A percentile compares a stretch with the other conserved stretches of the same genome.
phyloP scores from a whole-genome alignment of 768 basidiomycete species.

The Hortiboletus flavorubellus region DNA sequence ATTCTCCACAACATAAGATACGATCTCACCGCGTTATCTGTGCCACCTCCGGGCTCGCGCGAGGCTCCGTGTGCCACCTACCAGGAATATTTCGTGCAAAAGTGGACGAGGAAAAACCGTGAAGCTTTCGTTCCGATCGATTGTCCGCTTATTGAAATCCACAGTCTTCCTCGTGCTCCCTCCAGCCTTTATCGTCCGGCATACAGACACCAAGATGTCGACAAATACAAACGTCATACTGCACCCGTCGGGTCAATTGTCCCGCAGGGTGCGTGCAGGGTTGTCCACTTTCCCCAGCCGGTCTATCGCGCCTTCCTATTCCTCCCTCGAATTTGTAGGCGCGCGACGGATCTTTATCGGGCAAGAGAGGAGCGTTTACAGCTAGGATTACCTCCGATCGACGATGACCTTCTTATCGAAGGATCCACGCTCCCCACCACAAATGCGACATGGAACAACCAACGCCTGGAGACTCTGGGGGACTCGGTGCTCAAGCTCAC shows the following conservation, averaged over 20 bases:
- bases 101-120: slow-evolving; percentile 50
- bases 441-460: slow-evolving; percentile 67
- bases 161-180: slow-evolving; percentile 40
- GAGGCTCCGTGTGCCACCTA: slow-evolving; percentile 52
- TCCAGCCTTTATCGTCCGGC: slow-evolving; percentile 38
- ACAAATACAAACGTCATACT: slow-evolving; percentile 25
- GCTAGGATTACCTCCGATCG: slow-evolving; percentile 60
- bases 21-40: slow-evolving; percentile 66
- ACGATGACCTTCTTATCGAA: slow-evolving; percentile 57
- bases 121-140: slow-evolving; percentile 45
- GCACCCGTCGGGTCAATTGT: slow-evolving; percentile 33
- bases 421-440: slow-evolving; percentile 74
- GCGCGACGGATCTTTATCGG: slow-evolving; percentile 64
- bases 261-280: slow-evolving; percentile 48
- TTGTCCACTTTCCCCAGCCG: slow-evolving; percentile 50
- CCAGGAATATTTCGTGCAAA: slow-evolving; percentile 53
- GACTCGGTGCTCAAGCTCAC: slow-evolving; percentile 79
- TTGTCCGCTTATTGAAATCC: slow-evolving; percentile 62
- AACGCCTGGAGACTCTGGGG: slow-evolving; percentile 83
- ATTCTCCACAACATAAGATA: slow-evolving; percentile 55
- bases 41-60: slow-evolving; percentile 47
- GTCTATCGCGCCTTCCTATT: slow-evolving; percentile 52
- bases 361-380: slow-evolving; percentile 47
- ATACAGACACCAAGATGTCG: slow-evolving; percentile 22
- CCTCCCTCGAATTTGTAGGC: slow-evolving; percentile 65